Evolutionary conservation across 768 basidiomycete species (phyloP).

Genomic region (Rhizopogon vinicolor): DNA sequence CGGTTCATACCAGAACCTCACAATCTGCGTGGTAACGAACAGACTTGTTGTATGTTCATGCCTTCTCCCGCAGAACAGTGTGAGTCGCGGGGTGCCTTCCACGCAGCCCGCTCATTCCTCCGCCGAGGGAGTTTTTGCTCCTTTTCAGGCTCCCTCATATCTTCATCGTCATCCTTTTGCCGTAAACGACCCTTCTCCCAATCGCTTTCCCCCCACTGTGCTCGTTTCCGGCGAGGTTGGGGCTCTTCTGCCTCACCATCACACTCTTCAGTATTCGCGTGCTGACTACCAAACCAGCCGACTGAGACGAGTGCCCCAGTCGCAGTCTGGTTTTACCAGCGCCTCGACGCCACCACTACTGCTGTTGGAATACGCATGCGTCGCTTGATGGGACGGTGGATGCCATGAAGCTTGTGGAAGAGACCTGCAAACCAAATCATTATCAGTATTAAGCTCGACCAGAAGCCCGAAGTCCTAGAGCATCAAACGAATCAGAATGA

Average conservation of each 20-base stretch:
- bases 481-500: no score
- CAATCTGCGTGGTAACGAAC: constrained; percentile 27
- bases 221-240: constrained; percentile 58
- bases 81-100: constrained; percentile 31
- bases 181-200: constrained; percentile 32
- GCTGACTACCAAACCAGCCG: constrained; percentile 44
- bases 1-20: constrained; percentile 17
- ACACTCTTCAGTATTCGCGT: constrained; percentile 35
- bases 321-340: constrained; percentile 80
- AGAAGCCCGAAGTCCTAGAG: neutral
- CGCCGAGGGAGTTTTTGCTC: constrained; percentile 17
- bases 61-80: constrained; percentile 29
- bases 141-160: constrained; percentile 41
- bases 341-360: constrained; percentile 37
- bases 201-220: constrained; percentile 35
- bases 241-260: constrained; percentile 36
- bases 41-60: constrained; percentile 28
- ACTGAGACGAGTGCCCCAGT: constrained; percentile 87
- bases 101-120: constrained; percentile 28
- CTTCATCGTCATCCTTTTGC: constrained; percentile 41
- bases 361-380: constrained; percentile 96
- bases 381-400: constrained; percentile 96
- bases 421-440: constrained; percentile 54
- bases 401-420: constrained; percentile 97
- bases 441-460: constrained; percentile 10